Percentiles rank a stretch among this genome's conserved stretches.
phyloP scores from a whole-genome alignment of 2,329 filamentous ascomycete species.

The Botrytis tulipae region DNA sequence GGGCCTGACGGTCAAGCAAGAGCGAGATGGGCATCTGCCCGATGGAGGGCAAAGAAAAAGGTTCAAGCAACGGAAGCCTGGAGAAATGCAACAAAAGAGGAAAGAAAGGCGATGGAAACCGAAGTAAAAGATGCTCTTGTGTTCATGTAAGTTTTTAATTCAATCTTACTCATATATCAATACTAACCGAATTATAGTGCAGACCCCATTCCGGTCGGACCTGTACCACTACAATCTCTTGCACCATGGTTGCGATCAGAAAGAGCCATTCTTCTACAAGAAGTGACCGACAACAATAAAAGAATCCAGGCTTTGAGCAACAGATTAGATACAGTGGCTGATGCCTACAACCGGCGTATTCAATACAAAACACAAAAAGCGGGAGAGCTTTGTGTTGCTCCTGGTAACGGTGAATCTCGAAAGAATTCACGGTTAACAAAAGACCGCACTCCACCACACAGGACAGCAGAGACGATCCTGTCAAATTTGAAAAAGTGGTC shows the following conservation, averaged over 20 bases:
- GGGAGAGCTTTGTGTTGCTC: neutral
- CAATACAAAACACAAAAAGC: neutral
- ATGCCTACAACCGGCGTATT: neutral
- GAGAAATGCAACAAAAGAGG: neutral
- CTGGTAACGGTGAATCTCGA: neutral
- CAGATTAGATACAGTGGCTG: neutral
- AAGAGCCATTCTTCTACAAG: neutral
- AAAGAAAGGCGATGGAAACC: neutral
- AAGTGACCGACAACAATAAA: neutral
- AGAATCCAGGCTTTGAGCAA: neutral
- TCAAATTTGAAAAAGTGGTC: neutral
- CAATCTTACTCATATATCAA: neutral
- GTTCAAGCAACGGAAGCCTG: neutral
- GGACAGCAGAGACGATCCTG: neutral
- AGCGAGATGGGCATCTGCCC: neutral
- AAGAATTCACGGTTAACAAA: neutral
- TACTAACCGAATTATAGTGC: neutral
- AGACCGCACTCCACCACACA: neutral
- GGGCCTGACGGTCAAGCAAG: neutral
- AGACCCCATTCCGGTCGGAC: neutral
- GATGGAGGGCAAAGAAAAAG: neutral
- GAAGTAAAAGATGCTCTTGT: neutral
- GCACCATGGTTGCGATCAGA: neutral
- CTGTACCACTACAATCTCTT: neutral
- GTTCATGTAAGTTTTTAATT: neutral